phyloP scores from a whole-genome alignment of 768 basidiomycete genomes.

The Phylloporus rhodoxanthus region DNA sequence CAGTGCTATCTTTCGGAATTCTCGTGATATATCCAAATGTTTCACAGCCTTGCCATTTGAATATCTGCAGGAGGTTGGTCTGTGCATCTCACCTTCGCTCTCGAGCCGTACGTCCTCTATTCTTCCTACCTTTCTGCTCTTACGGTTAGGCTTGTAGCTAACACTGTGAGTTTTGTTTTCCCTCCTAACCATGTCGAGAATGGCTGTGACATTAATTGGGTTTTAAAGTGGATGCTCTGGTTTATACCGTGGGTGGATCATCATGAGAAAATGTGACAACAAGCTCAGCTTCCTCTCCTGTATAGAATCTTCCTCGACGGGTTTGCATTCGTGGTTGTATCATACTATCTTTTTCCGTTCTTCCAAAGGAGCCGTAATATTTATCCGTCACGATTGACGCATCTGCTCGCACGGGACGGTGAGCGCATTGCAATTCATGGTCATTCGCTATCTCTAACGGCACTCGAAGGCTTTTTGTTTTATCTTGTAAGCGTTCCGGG shows the following conservation, averaged over 20 bases:
- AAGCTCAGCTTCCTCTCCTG: neutral
- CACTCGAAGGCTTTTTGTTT: no score
- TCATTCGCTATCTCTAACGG: no score
- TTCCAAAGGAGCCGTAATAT: no score
- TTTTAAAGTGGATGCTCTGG: conserved; percentile 3
- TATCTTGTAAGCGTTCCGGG: no score
- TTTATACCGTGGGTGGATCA: conserved; percentile 10
- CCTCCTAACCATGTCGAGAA: neutral
- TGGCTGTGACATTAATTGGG: neutral
- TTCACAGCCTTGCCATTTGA: neutral
- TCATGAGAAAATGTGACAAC: neutral
- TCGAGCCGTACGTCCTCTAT: conserved; percentile 7
- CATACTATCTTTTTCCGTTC: no score
- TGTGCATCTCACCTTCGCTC: conserved; percentile 4
- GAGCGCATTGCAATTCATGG: no score
- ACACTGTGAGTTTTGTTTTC: neutral
- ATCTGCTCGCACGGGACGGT: no score
- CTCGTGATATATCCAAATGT: no score
- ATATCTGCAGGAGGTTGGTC: conserved; percentile 4
- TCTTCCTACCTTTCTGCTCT: neutral
- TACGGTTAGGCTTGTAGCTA: neutral
- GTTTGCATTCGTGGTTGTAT: neutral
- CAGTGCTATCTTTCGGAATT: no score
- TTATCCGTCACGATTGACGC: no score
- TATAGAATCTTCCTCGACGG: conserved; percentile 10